These are phyloP conservation scores for Colletotrichum euphorbiae DNA, from an alignment of 2,329 filamentous ascomycete genomes.

Conservation along the genomic window DNA sequence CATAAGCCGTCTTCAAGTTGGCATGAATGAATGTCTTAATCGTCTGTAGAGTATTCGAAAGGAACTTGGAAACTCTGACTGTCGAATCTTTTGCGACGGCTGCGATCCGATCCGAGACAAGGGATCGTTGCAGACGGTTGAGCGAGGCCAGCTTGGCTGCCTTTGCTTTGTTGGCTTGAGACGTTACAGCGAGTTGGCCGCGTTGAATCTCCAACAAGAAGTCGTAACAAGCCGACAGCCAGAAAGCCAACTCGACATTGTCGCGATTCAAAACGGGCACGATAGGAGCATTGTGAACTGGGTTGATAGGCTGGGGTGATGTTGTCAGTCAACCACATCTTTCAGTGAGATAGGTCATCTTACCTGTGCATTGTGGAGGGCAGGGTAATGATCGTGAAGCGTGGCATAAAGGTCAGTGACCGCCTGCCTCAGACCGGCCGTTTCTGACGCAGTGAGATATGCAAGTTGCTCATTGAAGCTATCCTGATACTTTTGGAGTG, in stretches of 20 bases:
- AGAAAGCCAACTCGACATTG: slow-evolving; percentile 51
- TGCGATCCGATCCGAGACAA: slow-evolving; percentile 64
- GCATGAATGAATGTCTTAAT: slow-evolving; percentile 58
- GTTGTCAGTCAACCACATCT: slow-evolving; percentile 31
- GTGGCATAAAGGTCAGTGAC: slow-evolving; percentile 52
- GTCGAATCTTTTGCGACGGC: slow-evolving; percentile 72
- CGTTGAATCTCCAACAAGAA: slow-evolving; percentile 57
- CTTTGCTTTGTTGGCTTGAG: slow-evolving; percentile 56
- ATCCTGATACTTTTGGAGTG: slow-evolving; percentile 26
- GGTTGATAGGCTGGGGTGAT: slow-evolving; percentile 64
- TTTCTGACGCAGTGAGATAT: slow-evolving; percentile 47
- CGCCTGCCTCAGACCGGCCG: slow-evolving; percentile 48
- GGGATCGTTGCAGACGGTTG: slow-evolving; percentile 71
- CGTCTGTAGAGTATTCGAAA: slow-evolving; percentile 56
- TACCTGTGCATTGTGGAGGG: slow-evolving; percentile 57
- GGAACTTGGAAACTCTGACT: slow-evolving; percentile 63
- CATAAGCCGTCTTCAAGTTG: slow-evolving; percentile 44
- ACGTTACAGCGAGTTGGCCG: slow-evolving; percentile 56
- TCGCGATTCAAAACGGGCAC: slow-evolving; percentile 56
- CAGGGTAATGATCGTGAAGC: slow-evolving; percentile 46
- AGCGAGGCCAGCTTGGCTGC: slow-evolving; percentile 64
- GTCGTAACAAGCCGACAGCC: slow-evolving; percentile 66
- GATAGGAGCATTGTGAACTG: slow-evolving; percentile 68
- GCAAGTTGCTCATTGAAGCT: slow-evolving; percentile 37
- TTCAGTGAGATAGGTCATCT: slow-evolving; percentile 46